These are phyloP conservation scores for Apophysomyces sp. DNA, from an alignment of 371 early-diverging fungal species.

Conservation along the genomic window DNA sequence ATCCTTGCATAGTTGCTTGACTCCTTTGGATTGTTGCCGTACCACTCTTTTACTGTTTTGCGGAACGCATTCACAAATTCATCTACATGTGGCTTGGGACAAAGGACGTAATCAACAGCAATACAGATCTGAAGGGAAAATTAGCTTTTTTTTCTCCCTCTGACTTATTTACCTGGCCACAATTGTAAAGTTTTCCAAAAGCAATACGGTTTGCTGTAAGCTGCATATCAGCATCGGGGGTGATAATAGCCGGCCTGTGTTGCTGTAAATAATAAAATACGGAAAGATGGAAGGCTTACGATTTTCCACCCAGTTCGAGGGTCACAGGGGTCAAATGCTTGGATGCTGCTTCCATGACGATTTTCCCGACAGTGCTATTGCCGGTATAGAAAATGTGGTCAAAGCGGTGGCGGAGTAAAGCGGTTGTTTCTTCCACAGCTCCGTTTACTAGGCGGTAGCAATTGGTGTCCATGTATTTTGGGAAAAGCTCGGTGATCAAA, in stretches of 20 bases:
- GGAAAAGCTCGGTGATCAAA: constrained; percentile 61
- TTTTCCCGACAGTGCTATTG: constrained; percentile 72
- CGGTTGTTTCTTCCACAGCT: constrained; percentile 75
- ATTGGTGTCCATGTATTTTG: constrained; percentile 71
- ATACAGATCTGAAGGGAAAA: constrained; percentile 65
- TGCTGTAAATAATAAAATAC: not conserved
- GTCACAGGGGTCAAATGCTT: constrained; percentile 73
- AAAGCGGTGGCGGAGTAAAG: constrained; percentile 66
- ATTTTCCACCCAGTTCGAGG: constrained; percentile 89
- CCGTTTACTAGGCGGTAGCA: constrained; percentile 79
- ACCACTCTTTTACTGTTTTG: constrained; percentile 48
- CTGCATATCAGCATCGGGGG: constrained; percentile 60
- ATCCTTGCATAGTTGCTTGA: constrained; percentile 65
- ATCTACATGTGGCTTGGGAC: constrained; percentile 48
- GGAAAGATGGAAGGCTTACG: constrained; percentile 28
- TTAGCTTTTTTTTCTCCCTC: not conserved
- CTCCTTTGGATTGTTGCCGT: constrained; percentile 47
- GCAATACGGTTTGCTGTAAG: constrained; percentile 71
- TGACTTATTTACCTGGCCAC: constrained; percentile 65
- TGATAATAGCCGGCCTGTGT: constrained; percentile 68
- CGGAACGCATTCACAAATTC: constrained; percentile 52
- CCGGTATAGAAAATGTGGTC: constrained; percentile 94
- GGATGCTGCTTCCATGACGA: constrained; percentile 77
- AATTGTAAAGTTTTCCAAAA: constrained; percentile 80
- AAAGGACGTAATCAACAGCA: constrained; percentile 83